Percentiles rank a stretch among this genome's conserved stretches.
Conservation (phyloP, 2,329 filamentous ascomycete genomes). For the Trichophyton simii region DNA sequence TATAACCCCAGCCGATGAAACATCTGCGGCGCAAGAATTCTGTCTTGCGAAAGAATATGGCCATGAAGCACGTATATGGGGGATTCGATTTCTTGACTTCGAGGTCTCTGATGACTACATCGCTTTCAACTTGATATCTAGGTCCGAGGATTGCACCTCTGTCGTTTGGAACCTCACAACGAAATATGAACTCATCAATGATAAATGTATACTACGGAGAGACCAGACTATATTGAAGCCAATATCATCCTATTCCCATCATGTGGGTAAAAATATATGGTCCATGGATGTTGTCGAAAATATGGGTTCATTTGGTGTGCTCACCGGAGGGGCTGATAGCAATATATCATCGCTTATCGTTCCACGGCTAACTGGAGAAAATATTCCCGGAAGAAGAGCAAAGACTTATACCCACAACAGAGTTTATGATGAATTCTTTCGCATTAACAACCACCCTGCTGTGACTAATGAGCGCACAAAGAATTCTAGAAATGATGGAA, state of each 20-base stretch:
- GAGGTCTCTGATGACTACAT: slow-evolving; percentile 14
- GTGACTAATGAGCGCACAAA: background rate
- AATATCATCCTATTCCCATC: slow-evolving; percentile 47
- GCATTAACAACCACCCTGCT: background rate
- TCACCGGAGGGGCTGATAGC: slow-evolving; percentile 78
- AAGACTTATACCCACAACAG: slow-evolving; percentile 6
- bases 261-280: slow-evolving; percentile 88
- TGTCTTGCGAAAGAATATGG: slow-evolving; percentile 65
- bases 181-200: slow-evolving; percentile 11
- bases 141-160: slow-evolving; percentile 71
- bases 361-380: slow-evolving; percentile 10
- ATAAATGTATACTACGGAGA: slow-evolving; percentile 17
- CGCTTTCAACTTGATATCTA: slow-evolving; percentile 52
- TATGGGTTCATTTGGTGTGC: slow-evolving; percentile 29
- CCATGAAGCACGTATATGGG: slow-evolving; percentile 83
- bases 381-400: background rate
- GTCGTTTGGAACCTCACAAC: slow-evolving; percentile 55
- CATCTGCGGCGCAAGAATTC: slow-evolving; percentile 30
- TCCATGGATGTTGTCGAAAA: slow-evolving; percentile 41
- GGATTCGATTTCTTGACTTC: slow-evolving; percentile 51
- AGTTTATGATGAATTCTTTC: background rate
- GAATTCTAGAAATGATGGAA: slow-evolving; percentile 10
- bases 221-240: slow-evolving; percentile 35
- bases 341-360: slow-evolving; percentile 32
- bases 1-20: slow-evolving; percentile 22